Percentiles rank a stretch among this genome's conserved stretches.
phyloP scores from a whole-genome alignment of 352 stramenopile species.

The Phytophthora boehmeriae region DNA sequence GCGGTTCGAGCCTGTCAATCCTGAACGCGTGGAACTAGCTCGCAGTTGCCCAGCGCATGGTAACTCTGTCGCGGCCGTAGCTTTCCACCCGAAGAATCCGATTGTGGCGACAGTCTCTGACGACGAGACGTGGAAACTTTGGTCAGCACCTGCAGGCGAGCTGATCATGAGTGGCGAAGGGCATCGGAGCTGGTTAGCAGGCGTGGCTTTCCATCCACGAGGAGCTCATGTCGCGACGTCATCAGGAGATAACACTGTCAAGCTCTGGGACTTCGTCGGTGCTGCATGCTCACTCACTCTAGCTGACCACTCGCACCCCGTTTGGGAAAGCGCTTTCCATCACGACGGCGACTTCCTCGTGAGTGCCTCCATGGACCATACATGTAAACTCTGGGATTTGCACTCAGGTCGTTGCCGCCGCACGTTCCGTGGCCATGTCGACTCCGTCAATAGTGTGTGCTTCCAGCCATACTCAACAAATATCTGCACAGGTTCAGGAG shows the following conservation, averaged over 20 bases:
- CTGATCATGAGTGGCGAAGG: slow-evolving; percentile 96
- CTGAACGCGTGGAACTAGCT: slow-evolving; percentile 75
- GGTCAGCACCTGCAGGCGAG: slow-evolving; percentile 92
- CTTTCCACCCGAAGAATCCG: slow-evolving; percentile 94
- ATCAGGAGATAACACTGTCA: slow-evolving; percentile 93
- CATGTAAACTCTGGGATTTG: slow-evolving; percentile 93
- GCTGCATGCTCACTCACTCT: slow-evolving; percentile 91
- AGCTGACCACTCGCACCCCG: slow-evolving; percentile 92
- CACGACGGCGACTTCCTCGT: slow-evolving; percentile 94
- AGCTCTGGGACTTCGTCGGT: slow-evolving; percentile 94
- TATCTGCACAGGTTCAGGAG: slow-evolving; percentile 91
- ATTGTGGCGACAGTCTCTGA: slow-evolving; percentile 93
- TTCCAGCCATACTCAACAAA: slow-evolving; percentile 95
- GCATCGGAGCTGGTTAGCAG: slow-evolving; percentile 91
- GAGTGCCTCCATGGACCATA: slow-evolving; percentile 94
- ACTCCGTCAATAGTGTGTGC: slow-evolving; percentile 93
- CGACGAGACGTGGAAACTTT: slow-evolving; percentile 96
- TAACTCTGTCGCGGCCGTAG: slow-evolving; percentile 89
- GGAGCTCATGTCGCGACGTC: slow-evolving; percentile 93
- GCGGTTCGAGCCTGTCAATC: slow-evolving; percentile 67
- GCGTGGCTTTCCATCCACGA: slow-evolving; percentile 91
- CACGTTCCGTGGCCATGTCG: slow-evolving; percentile 94
- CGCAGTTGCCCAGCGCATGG: slow-evolving; percentile 92
- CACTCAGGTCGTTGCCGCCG: slow-evolving; percentile 89
- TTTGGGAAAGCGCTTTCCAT: slow-evolving; percentile 94